These are phyloP conservation scores for Periglandula ipomoeae DNA, from an alignment of 2,329 filamentous ascomycete genomes.

Conservation along the genomic window DNA sequence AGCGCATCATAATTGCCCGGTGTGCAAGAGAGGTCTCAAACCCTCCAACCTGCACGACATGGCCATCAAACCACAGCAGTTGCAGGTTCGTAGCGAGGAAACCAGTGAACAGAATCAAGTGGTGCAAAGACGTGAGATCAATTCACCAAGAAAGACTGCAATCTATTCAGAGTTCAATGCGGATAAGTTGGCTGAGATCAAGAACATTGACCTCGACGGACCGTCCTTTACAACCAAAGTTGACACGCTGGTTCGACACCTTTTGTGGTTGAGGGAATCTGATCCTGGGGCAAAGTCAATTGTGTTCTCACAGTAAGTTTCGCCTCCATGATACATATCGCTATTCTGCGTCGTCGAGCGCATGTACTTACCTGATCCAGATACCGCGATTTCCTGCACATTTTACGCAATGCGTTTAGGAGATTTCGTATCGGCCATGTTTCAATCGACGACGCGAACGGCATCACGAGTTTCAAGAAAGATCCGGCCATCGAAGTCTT, in stretches of 20 bases:
- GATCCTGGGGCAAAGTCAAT: constrained; percentile 86
- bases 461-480: constrained; percentile 67
- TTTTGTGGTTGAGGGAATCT: constrained; percentile 74
- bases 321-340: not conserved
- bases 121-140: constrained; percentile 11
- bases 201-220: constrained; percentile 64
- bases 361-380: constrained; percentile 11
- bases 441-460: constrained; percentile 58
- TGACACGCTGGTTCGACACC: constrained; percentile 70
- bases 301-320: constrained; percentile 70
- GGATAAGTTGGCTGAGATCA: constrained; percentile 67
- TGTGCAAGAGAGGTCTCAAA: constrained; percentile 66
- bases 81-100: constrained; percentile 49
- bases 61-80: constrained; percentile 66
- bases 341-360: not conserved
- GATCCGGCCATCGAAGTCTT: constrained; percentile 72
- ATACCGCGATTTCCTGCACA: constrained; percentile 68
- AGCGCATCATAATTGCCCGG: constrained; percentile 66
- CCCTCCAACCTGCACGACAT: constrained; percentile 72
- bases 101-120: constrained; percentile 6
- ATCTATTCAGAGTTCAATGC: constrained; percentile 75
- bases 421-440: constrained; percentile 65
- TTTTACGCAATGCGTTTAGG: constrained; percentile 61
- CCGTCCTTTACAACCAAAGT: constrained; percentile 84
- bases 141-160: constrained; percentile 23